Conservation (phyloP, 805 yeast species). For the Cyberlindnera mycetangii region DNA sequence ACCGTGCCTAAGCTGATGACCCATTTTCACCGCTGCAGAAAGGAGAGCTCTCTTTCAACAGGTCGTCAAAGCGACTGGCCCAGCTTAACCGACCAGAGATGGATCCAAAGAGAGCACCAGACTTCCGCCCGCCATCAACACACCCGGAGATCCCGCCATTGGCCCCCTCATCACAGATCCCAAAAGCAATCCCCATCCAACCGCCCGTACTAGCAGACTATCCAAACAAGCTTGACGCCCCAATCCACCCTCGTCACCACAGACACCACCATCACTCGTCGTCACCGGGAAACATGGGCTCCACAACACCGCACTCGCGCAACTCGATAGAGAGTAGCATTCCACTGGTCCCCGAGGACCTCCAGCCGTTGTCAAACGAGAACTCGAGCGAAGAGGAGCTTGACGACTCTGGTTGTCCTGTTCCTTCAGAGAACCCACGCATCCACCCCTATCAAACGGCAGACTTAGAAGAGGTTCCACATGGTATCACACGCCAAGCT, state of each 20-base stretch:
- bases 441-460: constrained; percentile 66
- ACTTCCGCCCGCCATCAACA: constrained; percentile 81
- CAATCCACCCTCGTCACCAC: constrained; percentile 46
- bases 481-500: constrained; percentile 89
- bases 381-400: constrained; percentile 33
- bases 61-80: too few species aligned
- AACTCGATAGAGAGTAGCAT: constrained; percentile 32
- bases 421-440: constrained; percentile 27
- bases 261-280: constrained; percentile 24
- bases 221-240: constrained; percentile 70
- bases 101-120: constrained; percentile 94
- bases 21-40: neutral
- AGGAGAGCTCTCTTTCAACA: too few species aligned
- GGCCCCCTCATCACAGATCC: constrained; percentile 66
- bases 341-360: constrained; percentile 56
- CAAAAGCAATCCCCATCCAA: constrained; percentile 72
- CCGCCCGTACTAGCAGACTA: constrained; percentile 76
- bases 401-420: constrained; percentile 7
- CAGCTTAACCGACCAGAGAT: too few species aligned
- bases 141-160: constrained; percentile 48
- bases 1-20: constrained; percentile 13
- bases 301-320: constrained; percentile 17
- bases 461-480: constrained; percentile 95
- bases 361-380: constrained; percentile 48
- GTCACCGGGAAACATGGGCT: neutral